Base-by-base conservation (phyloP, 345 rosid genomes). In the Atalantia buxifolia region DNA sequence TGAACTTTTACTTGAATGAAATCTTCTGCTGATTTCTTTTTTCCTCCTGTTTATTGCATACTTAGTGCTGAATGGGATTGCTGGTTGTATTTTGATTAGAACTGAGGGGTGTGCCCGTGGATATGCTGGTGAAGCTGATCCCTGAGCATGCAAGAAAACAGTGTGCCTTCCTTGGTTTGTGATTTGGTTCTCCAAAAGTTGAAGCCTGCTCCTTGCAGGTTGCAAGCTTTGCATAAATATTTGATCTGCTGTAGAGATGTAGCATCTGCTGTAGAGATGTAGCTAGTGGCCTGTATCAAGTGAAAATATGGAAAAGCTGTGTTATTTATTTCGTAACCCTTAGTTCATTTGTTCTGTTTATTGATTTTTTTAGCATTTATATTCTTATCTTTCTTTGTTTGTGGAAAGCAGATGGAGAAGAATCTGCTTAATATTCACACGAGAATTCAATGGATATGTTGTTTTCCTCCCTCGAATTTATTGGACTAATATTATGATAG, bases 71-170 rank as follows among this genome's bases (percentile, higher is more conserved):
- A 31, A 66, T 78, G 27, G 76, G 61, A 59, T 69, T 66, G 19
- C 12, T 9, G 48, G 4, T 25, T 57, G 31, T 30, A 7, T 27
- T 57, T 83, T 83, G 3, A n/a, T 74, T 86, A 95, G 99, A 95
- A 86, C 87, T 93, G 82, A 93, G 91, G 84, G 92, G 96, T 42
- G 86, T 84, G 24, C 88, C 94, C 0, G 71, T 42, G 1, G 92
- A 91, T 64, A 82, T 91, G 87, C 70, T 89, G 81, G 77, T 69
- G 66, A 91, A 84, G 88, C 85, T 91, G 82, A 89, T 91, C 69
- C 94, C 92, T 0, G 91, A 89, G 78, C 91, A 91, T 48, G 89
- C 92, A 38, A 88, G 90, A 78, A 89, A 88, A 83, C 90, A 89
- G 36, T 86, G 87, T 50, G 76, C 88, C 42, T 83, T 81, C 67